Base-by-base conservation (phyloP, 1,284 basidiomycete genomes). In the Marasmius fiardii region DNA sequence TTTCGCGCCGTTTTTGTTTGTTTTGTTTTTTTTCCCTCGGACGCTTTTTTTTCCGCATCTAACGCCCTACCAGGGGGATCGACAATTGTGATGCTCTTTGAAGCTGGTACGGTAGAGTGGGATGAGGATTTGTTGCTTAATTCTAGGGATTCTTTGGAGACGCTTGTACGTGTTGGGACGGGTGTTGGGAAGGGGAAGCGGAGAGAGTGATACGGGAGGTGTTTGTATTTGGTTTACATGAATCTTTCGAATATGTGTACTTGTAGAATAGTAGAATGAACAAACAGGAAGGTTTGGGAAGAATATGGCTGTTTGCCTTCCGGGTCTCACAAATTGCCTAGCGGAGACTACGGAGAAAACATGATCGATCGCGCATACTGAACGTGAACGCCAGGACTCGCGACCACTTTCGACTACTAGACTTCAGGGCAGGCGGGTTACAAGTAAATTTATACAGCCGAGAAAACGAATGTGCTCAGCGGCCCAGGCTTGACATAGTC, bases 1-100 rank as follows among this genome's bases (percentile, higher is more conserved):
- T 73, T 1, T 45, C 2, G 39, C 20, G n/a, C 58, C 61, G n/a
- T 53, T 43, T 34, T 14, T 24, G 49, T 11, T 4, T 14, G 39
- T 53, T 23, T 37, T 52, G 41, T 31, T 45, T 20, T 39, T 53
- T 35, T 45, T 31, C 28, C 4, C 28, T 31, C 28, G 28, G n/a
- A n/a, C n/a, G n/a, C n/a, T n/a, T n/a, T n/a, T n/a, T n/a, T n/a
- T n/a, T n/a, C n/a, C n/a, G n/a, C n/a, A n/a, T n/a, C n/a, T n/a
- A n/a, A n/a, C n/a, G n/a, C n/a, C 28, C 10, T 31, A 10, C 5
- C 39, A 41, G 39, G 39, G 11, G 39, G 39, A 18, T 41, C 39
- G 16, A 41, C 39, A 7, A 41, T 41, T n/a, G 39, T 41, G 11
- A n/a, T 41, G 8, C 20, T 41, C 4, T 41, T 41, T n/a, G 39